Evolutionary conservation across 202 grass and related monocot genomes (phyloP).

Genomic region (Setaria viridis): DNA sequence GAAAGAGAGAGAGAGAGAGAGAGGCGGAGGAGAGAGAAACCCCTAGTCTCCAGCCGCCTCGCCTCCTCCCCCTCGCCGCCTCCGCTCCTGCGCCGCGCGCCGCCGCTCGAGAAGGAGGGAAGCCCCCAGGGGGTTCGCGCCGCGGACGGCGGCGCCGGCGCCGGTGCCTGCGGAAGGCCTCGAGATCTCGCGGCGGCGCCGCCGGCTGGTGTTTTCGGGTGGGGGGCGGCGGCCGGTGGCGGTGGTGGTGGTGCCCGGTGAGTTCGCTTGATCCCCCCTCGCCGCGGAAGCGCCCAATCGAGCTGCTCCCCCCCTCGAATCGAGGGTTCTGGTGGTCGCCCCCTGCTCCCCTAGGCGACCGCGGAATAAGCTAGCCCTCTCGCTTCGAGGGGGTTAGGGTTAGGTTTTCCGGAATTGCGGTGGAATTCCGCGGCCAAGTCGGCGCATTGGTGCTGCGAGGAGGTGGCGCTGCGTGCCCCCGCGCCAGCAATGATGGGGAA

Average conservation of each 20-base stretch:
- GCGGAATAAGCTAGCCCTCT: slow-evolving; percentile 44
- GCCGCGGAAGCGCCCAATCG: slow-evolving; percentile 30
- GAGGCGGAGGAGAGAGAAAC: slow-evolving; percentile 53
- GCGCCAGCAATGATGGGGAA: slow-evolving; percentile 78
- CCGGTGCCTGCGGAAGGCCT: slow-evolving; percentile 37
- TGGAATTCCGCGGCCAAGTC: slow-evolving; percentile 21
- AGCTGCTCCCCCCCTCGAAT: slow-evolving; percentile 44
- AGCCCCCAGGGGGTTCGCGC: slow-evolving; percentile 25
- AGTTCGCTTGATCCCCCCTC: slow-evolving; percentile 48
- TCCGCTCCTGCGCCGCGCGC: slow-evolving; percentile 33
- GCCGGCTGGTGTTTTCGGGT: slow-evolving; percentile 32
- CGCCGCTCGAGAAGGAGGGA: slow-evolving; percentile 18
- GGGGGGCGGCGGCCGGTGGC: slow-evolving; percentile 2
- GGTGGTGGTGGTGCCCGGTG: slow-evolving; percentile 20
- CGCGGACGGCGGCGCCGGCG: slow-evolving; percentile 37
- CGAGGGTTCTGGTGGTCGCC: slow-evolving; percentile 37
- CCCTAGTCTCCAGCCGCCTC: slow-evolving; percentile 46
- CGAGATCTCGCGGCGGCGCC: slow-evolving; percentile 63
- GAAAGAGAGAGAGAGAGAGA: not conserved
- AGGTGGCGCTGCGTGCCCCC: not conserved
- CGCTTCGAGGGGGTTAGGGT: slow-evolving; percentile 49
- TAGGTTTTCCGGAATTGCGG: slow-evolving; percentile 49
- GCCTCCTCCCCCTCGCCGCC: slow-evolving; percentile 9
- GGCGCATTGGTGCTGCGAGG: slow-evolving; percentile 34
- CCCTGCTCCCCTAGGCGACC: slow-evolving; percentile 7